These are phyloP conservation scores for Phytophthora crassamura DNA, from an alignment of 352 stramenopile species.

Conservation along the genomic window DNA sequence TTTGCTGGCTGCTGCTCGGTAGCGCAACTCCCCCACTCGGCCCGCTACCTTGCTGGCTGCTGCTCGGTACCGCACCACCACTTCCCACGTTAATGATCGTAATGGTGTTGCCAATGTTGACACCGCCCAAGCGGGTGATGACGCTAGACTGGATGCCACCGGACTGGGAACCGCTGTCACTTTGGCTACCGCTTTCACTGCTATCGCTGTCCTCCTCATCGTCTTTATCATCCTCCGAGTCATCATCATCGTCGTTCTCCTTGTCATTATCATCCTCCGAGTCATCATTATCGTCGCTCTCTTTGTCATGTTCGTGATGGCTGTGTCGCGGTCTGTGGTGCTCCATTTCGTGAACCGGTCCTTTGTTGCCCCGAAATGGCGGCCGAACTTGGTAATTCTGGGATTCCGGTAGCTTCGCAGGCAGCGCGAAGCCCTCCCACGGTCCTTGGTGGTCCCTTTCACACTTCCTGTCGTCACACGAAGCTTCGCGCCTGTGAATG, in stretches of 20 bases:
- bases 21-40: slow-evolving; percentile 6
- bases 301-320: slow-evolving; percentile 1
- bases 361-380: neutral
- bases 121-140: slow-evolving; percentile 34
- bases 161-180: neutral
- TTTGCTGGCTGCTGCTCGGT: slow-evolving; percentile 16
- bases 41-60: slow-evolving; percentile 1
- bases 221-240: slow-evolving; percentile 4
- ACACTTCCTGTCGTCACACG: too few species aligned
- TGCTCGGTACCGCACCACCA: neutral
- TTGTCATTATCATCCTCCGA: slow-evolving; percentile 12
- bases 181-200: slow-evolving; percentile 9
- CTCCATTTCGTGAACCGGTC: neutral
- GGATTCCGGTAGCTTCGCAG: too few species aligned
- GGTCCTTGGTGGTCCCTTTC: too few species aligned
- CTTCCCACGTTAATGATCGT: slow-evolving; percentile 43
- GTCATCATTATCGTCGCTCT: slow-evolving; percentile 1
- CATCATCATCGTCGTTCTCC: slow-evolving; percentile 7
- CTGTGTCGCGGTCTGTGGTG: neutral
- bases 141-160: slow-evolving; percentile 34
- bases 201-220: slow-evolving; percentile 6
- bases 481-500: too few species aligned
- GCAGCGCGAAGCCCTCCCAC: too few species aligned
- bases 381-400: neutral
- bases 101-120: slow-evolving; percentile 54